Percentiles rank a stretch among this genome's conserved stretches.
phyloP scores from a whole-genome alignment of 495 filamentous ascomycete species.

The Hyaloscypha bicolor region DNA sequence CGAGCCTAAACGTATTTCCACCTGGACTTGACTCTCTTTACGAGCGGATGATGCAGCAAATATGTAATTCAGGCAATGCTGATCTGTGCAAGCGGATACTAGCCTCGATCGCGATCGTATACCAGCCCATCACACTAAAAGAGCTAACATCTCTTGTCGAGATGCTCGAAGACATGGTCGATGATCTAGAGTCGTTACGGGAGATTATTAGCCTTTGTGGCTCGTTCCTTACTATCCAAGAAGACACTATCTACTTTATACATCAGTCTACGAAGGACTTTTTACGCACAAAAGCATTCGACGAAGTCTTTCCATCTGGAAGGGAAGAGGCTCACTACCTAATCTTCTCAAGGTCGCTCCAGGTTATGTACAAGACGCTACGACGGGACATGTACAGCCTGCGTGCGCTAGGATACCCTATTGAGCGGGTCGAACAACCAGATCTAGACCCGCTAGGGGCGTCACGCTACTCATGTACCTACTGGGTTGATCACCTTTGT shows the following conservation, averaged over 20 bases:
- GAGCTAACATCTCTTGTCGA: constrained; percentile 19
- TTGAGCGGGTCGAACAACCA: constrained; percentile 15
- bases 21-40: constrained; percentile 36
- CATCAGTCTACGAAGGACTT: constrained; percentile 38
- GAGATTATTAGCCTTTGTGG: constrained; percentile 25
- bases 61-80: no score
- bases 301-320: constrained; percentile 31
- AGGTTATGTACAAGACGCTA: constrained; percentile 16
- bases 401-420: constrained; percentile 7
- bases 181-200: not conserved
- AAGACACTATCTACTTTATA: constrained; percentile 32
- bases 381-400: constrained; percentile 18
- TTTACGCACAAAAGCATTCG: constrained; percentile 15
- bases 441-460: constrained; percentile 15
- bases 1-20: constrained; percentile 30
- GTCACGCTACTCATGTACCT: constrained; percentile 12
- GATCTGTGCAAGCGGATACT: constrained; percentile 31
- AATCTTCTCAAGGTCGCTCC: constrained; percentile 15
- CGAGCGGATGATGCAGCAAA: constrained; percentile 36
- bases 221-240: constrained; percentile 34
- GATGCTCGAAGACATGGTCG: not conserved
- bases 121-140: constrained; percentile 20
- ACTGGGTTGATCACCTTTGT: constrained; percentile 20
- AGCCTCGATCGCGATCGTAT: constrained; percentile 22
- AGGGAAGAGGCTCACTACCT: constrained; percentile 20